Evolutionary conservation across 495 filamentous ascomycete species (phyloP).

Genomic region (Trichoderma parareesei): DNA sequence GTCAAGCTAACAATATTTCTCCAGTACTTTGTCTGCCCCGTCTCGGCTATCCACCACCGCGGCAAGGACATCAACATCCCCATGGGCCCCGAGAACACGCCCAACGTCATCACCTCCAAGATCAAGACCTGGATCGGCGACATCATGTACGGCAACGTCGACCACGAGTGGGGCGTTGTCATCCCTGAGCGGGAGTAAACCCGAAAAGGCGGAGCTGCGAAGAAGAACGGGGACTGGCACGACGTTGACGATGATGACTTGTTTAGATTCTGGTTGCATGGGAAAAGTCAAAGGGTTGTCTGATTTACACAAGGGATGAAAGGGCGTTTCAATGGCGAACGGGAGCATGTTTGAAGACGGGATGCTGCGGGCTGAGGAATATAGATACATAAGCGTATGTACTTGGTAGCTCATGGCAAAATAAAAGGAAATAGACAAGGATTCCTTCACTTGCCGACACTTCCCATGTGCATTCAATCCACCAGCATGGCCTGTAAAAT

Average conservation of each 20-base stretch:
- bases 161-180: constrained; percentile 72
- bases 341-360: not conserved
- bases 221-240: not conserved
- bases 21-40: constrained; percentile 72
- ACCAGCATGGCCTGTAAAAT: not conserved
- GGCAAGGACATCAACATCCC: constrained; percentile 60
- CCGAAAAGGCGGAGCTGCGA: not conserved
- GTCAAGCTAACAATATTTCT: not conserved
- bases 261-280: not conserved
- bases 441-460: not conserved
- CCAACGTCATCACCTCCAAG: constrained; percentile 41
- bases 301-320: not conserved
- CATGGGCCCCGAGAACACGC: constrained; percentile 52
- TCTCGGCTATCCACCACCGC: constrained; percentile 64
- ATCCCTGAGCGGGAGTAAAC: constrained; percentile 48
- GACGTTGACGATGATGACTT: not conserved
- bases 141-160: constrained; percentile 80
- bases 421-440: not conserved
- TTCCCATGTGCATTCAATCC: not conserved
- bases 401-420: not conserved
- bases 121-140: constrained; percentile 72
- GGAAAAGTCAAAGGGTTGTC: not conserved
- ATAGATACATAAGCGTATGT: not conserved
- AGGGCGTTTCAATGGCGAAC: constrained; percentile 1
- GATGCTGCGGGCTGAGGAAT: not conserved